These are phyloP conservation scores for Erucastrum elatum DNA, from an alignment of 345 rosid genomes.

Conservation along the genomic window DNA sequence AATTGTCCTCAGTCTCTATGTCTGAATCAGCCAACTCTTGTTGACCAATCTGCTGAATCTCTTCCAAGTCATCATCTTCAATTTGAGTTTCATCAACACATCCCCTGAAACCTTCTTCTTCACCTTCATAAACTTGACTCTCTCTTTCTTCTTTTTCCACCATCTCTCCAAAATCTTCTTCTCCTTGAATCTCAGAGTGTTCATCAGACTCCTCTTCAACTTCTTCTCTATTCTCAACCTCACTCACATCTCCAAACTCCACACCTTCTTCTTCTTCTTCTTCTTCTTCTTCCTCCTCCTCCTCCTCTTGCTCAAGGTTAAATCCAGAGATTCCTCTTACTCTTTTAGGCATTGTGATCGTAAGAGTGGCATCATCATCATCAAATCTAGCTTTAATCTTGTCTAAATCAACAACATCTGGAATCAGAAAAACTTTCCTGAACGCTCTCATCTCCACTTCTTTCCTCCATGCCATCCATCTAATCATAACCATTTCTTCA, in stretches of 20 bases:
- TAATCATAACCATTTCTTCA: constrained; percentile 64
- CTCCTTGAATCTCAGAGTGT: background rate
- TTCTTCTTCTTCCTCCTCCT: too few species aligned
- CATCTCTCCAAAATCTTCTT: constrained; percentile 3
- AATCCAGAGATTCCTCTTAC: constrained; percentile 55
- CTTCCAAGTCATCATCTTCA: background rate
- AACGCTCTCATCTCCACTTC: constrained; percentile 62
- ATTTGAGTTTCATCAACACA: background rate
- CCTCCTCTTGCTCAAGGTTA: constrained; percentile 53
- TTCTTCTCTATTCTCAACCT: constrained; percentile 1
- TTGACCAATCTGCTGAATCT: background rate
- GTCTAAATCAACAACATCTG: constrained; percentile 57
- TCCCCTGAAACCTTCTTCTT: constrained; percentile 3
- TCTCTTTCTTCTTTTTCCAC: constrained; percentile 26
- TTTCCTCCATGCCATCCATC: constrained; percentile 60
- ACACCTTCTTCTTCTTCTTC: constrained; percentile 12
- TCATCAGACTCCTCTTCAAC: constrained; percentile 9
- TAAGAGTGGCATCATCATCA: constrained; percentile 53
- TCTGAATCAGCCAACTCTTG: constrained; percentile 1
- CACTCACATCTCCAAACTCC: constrained; percentile 20
- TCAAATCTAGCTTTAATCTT: constrained; percentile 64
- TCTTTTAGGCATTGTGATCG: constrained; percentile 64
- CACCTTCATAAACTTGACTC: constrained; percentile 12
- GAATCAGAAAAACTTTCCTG: constrained; percentile 59
- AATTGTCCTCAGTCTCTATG: background rate